Base-by-base conservation (phyloP, 2,329 filamentous ascomycete species). In the Acephala macrosclerotiorum region DNA sequence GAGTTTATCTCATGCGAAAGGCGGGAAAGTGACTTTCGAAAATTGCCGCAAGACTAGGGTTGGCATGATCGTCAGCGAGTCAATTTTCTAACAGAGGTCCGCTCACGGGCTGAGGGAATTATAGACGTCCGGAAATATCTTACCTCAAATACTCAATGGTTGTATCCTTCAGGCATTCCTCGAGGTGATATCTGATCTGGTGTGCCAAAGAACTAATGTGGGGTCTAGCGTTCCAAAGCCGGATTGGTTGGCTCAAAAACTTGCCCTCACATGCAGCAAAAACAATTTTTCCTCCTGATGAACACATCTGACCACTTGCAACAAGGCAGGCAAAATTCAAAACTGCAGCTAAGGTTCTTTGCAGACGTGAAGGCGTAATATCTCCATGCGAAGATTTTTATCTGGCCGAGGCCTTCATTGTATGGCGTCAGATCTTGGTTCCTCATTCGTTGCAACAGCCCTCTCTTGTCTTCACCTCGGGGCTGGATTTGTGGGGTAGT, bases 1-100 rank as follows among this genome's bases (percentile, higher is more conserved):
- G 62, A 29, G 58, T 65, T 66, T 72, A 73, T 72, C 66, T 71
- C 70, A 73, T 74, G 64, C 60, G 66, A 72, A 72, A 67, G 69
- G 73, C 70, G 72, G 72, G 71, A 70, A 64, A 33, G 56, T 25
- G 40, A 38, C 40, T 22, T 49, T 42, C 53, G 35, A 51, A 71
- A 72, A 72, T 71, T 74, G 71, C 68, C 69, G 70, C 72, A 72
- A 8, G 65, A 29, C 70, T 67, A 61, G 26, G 18, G 18, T 16
- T 18, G 3, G 25, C 49, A 53, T 3, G 22, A 14, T 53, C 8
- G 25, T 53, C 26, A 53, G 49, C 25, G 49, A 53, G 49, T 33
- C 25, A 53, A 18, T 53, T 40, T 18, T 26, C 40, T 45, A 47
- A 55, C 22, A 47, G 38, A 49, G 26, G 38, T 57, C 45, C 56